A percentile compares a stretch with the other conserved stretches of the same genome.
Evolutionary conservation across 495 filamentous ascomycete genomes (phyloP).

Genomic region (Hypoxylon intermedium): DNA sequence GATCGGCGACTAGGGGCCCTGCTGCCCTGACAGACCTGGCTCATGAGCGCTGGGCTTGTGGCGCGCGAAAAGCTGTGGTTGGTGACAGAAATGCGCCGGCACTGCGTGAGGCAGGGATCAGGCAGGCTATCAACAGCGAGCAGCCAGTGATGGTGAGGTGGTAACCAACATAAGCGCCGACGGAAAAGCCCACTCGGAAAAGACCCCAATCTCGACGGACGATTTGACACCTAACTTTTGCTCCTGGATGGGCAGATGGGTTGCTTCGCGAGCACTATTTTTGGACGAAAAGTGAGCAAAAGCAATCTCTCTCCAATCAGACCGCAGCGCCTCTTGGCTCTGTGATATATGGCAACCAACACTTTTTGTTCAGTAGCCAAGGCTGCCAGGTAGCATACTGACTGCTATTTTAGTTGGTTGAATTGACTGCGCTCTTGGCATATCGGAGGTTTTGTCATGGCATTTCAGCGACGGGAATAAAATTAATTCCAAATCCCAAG

Average conservation of each 20-base stretch:
- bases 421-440: slow-evolving; percentile 6
- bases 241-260: background rate
- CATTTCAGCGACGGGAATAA: slow-evolving; percentile 23
- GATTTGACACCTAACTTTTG: slow-evolving; percentile 7
- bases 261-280: slow-evolving; percentile 11
- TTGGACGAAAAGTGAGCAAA: background rate
- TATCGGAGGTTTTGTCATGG: slow-evolving; percentile 7
- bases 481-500: slow-evolving; percentile 32
- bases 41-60: slow-evolving; percentile 8
- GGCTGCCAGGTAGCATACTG: no score
- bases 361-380: no score
- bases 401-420: background rate
- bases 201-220: slow-evolving; percentile 13
- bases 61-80: slow-evolving; percentile 19
- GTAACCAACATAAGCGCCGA: slow-evolving; percentile 27
- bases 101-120: slow-evolving; percentile 29
- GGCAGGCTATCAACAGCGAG: slow-evolving; percentile 11
- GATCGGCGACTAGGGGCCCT: slow-evolving; percentile 14
- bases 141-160: slow-evolving; percentile 21
- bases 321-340: no score
- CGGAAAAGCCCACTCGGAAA: slow-evolving; percentile 22
- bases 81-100: slow-evolving; percentile 25
- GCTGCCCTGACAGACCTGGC: slow-evolving; percentile 1
- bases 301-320: no score
- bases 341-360: no score